These are phyloP conservation scores for Rhodotorula sp. DNA, from an alignment of 1,284 basidiomycete species.

Conservation along the genomic window DNA sequence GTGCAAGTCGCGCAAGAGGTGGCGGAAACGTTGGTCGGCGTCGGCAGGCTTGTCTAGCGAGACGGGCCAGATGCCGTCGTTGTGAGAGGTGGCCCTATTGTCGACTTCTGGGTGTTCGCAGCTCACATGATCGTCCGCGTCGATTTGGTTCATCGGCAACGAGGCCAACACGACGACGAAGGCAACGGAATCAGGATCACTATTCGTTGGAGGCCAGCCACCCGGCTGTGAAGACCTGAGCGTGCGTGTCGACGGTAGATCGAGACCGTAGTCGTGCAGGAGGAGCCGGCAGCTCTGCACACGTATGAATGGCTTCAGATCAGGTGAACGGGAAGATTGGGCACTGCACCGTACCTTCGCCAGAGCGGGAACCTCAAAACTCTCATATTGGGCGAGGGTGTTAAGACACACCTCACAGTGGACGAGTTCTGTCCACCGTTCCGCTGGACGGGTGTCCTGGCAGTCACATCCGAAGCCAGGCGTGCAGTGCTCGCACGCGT, in stretches of 20 bases:
- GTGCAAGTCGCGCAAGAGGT: not conserved
- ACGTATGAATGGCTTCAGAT: not conserved
- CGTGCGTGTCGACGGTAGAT: not conserved
- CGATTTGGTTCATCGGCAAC: not conserved
- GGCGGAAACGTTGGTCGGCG: not conserved
- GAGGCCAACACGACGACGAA: not conserved
- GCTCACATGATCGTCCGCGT: no score
- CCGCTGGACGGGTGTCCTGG: no score
- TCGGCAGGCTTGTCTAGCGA: not conserved
- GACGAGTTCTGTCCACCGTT: no score
- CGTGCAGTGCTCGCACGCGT: no score
- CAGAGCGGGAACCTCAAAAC: not conserved
- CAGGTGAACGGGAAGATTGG: no score
- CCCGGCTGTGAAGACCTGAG: not conserved
- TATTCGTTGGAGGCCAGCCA: not conserved
- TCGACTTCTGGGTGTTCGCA: no score
- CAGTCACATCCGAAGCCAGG: no score
- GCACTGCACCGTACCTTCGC: not conserved
- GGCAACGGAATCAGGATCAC: not conserved
- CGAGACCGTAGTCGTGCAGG: not conserved
- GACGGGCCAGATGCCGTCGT: not conserved
- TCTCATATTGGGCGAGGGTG: no score
- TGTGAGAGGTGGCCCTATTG: rapidly evolving
- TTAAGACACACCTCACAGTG: no score
- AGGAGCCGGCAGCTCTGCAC: not conserved